Evolutionary conservation across 2,329 filamentous ascomycete species (phyloP).

Genomic region (Chaetomiaceae sp.): DNA sequence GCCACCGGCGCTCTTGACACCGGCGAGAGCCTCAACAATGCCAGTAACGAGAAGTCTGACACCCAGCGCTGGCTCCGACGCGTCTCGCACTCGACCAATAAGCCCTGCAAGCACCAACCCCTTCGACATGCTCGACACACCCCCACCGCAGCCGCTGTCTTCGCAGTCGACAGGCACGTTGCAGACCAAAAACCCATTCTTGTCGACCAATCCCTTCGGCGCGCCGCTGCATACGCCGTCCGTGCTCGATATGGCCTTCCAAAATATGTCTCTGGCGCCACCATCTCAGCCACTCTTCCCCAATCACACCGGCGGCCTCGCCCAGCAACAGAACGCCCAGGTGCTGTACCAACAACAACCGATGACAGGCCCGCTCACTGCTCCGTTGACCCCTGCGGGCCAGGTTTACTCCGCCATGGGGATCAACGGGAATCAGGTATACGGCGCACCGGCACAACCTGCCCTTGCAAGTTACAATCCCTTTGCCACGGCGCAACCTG

Average conservation of each 20-base stretch:
- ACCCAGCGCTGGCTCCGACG: constrained; percentile 31
- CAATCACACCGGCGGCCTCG: constrained; percentile 59
- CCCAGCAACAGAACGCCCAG: constrained; percentile 34
- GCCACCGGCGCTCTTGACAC: constrained; percentile 28
- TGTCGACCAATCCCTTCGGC: constrained; percentile 66
- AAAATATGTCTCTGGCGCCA: constrained; percentile 62
- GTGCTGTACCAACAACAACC: constrained; percentile 39
- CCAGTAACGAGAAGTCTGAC: constrained; percentile 36
- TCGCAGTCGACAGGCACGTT: constrained; percentile 59
- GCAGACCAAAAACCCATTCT: constrained; percentile 52
- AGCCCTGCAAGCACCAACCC: constrained; percentile 52
- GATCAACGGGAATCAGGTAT: constrained; percentile 40
- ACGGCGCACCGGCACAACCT: constrained; percentile 30
- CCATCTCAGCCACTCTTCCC: constrained; percentile 58
- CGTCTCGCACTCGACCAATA: constrained; percentile 31
- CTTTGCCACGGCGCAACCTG: constrained; percentile 38
- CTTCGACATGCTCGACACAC: constrained; percentile 61
- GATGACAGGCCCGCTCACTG: constrained; percentile 28
- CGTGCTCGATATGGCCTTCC: constrained; percentile 62
- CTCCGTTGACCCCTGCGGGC: constrained; percentile 36
- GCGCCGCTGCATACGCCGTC: constrained; percentile 39
- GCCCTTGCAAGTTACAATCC: constrained; percentile 45
- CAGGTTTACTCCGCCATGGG: constrained; percentile 34
- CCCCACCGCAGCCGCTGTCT: constrained; percentile 51
- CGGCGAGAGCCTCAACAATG: constrained; percentile 40